Conservation (phyloP, 1,284 basidiomycete species). For the Microstroma glucosiphilum region DNA sequence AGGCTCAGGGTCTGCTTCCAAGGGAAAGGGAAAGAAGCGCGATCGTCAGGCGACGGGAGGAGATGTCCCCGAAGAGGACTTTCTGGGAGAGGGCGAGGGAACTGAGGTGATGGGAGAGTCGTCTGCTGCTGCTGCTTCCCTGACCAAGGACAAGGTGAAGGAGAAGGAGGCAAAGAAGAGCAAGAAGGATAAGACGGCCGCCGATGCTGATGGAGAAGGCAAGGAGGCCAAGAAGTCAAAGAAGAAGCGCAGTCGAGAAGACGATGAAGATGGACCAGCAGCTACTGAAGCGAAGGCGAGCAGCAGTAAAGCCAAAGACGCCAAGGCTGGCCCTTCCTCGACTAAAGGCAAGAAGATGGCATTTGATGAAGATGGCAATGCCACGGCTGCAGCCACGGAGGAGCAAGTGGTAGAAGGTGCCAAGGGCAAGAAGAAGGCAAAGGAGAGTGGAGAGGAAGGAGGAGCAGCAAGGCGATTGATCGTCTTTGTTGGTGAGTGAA, state of each 20-base stretch:
- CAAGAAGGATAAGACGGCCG: constrained; percentile 8
- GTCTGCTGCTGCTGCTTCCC: background rate
- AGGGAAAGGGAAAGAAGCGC: constrained; percentile 1
- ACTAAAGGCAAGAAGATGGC: constrained; percentile 17
- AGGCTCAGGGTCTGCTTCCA: background rate
- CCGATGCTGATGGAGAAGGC: background rate
- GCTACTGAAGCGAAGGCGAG: constrained; percentile 12
- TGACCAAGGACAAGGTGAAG: constrained; percentile 17
- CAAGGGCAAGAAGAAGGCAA: constrained; percentile 16
- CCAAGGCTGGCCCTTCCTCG: constrained; percentile 8
- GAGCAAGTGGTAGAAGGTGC: constrained; percentile 8
- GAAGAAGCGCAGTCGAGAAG: constrained; percentile 6
- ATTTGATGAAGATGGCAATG: constrained; percentile 24
- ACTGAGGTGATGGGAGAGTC: background rate
- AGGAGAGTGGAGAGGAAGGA: background rate
- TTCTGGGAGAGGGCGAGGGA: constrained; percentile 8
- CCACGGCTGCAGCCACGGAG: constrained; percentile 13
- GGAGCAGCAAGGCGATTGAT: constrained; percentile 21
- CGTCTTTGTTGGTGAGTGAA: constrained; percentile 35
- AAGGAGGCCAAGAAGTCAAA: background rate
- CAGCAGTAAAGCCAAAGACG: constrained; percentile 8
- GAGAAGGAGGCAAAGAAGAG: constrained; percentile 29
- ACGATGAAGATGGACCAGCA: constrained; percentile 10
- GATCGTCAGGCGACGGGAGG: too few species aligned
- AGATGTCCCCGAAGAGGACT: constrained; percentile 8